phyloP scores from a whole-genome alignment of 169 alveolate species.

The Theileria equi region DNA sequence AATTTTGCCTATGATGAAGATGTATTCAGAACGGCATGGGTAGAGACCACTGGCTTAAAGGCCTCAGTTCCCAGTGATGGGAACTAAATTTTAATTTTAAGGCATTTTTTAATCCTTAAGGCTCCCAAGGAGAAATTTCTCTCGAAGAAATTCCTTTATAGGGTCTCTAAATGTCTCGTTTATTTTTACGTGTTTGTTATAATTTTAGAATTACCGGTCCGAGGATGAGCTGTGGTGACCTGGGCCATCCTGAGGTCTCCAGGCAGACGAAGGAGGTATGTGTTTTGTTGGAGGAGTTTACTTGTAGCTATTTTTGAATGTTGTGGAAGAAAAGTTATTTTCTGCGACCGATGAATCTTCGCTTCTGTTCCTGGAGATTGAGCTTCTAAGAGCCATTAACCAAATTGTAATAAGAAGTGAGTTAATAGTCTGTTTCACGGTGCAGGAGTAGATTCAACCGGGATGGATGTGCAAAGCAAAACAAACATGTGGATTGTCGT shows the following conservation, averaged over 20 bases:
- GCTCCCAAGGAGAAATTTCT: no score
- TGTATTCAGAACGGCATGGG: constrained; percentile 65
- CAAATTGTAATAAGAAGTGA: constrained; percentile 12
- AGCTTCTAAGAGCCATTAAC: constrained; percentile 10
- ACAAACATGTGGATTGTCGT: constrained; percentile 15
- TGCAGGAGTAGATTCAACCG: not conserved
- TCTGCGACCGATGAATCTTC: not conserved
- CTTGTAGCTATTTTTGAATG: constrained; percentile 9
- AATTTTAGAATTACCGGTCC: not conserved
- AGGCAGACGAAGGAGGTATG: not conserved
- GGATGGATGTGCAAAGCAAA: constrained; percentile 3
- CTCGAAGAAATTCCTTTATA: not conserved
- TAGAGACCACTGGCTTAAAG: constrained; percentile 43
- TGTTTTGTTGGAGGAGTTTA: not conserved
- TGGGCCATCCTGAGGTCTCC: no score
- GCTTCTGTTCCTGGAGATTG: constrained; percentile 9
- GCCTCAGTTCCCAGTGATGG: constrained; percentile 14
- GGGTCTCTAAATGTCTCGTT: not conserved
- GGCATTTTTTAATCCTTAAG: no score
- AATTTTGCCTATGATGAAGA: constrained; percentile 79
- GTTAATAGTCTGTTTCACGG: not conserved
- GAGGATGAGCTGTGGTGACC: no score
- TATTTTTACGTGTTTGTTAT: not conserved
- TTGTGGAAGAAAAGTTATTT: constrained; percentile 1
- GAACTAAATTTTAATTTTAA: not conserved